These are phyloP conservation scores for Malassezia nana DNA, from an alignment of 1,284 basidiomycete genomes.

Conservation along the genomic window DNA sequence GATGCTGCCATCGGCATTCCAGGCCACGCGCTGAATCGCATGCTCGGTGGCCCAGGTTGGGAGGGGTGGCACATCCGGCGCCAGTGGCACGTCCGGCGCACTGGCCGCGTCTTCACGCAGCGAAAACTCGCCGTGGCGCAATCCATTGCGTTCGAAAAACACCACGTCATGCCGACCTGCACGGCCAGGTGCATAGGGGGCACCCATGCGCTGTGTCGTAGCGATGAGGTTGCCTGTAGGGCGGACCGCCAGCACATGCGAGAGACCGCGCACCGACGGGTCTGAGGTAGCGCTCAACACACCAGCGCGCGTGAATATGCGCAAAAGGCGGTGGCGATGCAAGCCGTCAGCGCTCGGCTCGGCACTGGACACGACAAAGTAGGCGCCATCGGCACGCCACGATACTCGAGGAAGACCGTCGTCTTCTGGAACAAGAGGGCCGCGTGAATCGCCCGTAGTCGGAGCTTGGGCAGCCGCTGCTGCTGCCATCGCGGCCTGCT, in stretches of 20 bases:
- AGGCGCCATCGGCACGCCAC: slow-evolving; percentile 86
- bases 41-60: slow-evolving; percentile 27
- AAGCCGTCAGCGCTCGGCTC: slow-evolving; percentile 42
- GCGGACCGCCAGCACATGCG: slow-evolving; percentile 71
- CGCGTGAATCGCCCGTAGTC: slow-evolving; percentile 28
- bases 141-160: slow-evolving; percentile 89
- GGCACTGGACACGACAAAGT: slow-evolving; percentile 72
- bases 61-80: slow-evolving; percentile 11
- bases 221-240: slow-evolving; percentile 77
- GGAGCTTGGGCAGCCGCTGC: slow-evolving; percentile 55
- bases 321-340: slow-evolving; percentile 61
- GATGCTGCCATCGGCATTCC: slow-evolving; percentile 81
- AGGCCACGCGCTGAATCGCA: slow-evolving; percentile 66
- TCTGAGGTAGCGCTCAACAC: slow-evolving; percentile 76
- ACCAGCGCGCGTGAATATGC: slow-evolving; percentile 55
- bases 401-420: slow-evolving; percentile 65
- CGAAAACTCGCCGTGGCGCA: slow-evolving; percentile 80
- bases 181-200: slow-evolving; percentile 44
- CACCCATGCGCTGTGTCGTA: slow-evolving; percentile 69
- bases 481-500: slow-evolving; percentile 59
- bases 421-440: slow-evolving; percentile 56
- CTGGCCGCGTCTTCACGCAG: slow-evolving; percentile 54
- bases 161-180: slow-evolving; percentile 67
- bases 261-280: slow-evolving; percentile 63
- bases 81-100: slow-evolving; percentile 36